A percentile compares a stretch with the other conserved stretches of the same genome.
phyloP scores from a whole-genome alignment of 164 flowering plant genomes.

The Taxillus chinensis region DNA sequence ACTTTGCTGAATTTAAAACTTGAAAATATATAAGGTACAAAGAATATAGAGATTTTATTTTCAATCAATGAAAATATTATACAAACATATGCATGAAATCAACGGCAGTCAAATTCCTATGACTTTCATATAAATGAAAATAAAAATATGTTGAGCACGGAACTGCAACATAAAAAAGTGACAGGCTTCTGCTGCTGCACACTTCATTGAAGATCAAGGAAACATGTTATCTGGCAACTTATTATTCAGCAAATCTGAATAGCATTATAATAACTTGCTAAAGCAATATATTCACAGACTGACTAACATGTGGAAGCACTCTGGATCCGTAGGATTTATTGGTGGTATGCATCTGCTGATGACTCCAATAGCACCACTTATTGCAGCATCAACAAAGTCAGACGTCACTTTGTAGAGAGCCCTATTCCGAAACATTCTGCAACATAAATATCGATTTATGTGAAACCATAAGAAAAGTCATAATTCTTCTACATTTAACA shows the following conservation, averaged over 20 bases:
- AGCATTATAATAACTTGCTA: not conserved
- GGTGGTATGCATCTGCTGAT: constrained; percentile 98
- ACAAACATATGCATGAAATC: too few species aligned
- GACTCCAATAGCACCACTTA: constrained; percentile 93
- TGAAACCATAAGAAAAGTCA: not conserved
- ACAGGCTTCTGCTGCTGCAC: too few species aligned
- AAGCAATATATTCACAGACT: not conserved
- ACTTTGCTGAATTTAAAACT: too few species aligned
- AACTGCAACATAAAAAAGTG: too few species aligned
- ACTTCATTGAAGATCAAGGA: not conserved
- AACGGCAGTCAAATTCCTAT: too few species aligned
- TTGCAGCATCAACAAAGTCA: constrained; percentile 97
- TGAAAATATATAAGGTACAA: too few species aligned
- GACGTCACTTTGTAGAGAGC: constrained; percentile 97
- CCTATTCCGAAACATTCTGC: constrained; percentile 89
- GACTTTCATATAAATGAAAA: too few species aligned
- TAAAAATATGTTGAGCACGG: too few species aligned
- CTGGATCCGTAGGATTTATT: constrained; percentile 99
- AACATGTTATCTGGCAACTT: not conserved
- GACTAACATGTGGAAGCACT: constrained; percentile 99
- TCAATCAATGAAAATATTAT: too few species aligned
- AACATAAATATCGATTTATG: constrained; percentile 11
- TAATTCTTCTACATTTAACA: not conserved
- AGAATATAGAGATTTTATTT: too few species aligned
- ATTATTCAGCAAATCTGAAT: not conserved